These are phyloP conservation scores for Calocybe indica DNA, from an alignment of 768 basidiomycete species.

Conservation along the genomic window DNA sequence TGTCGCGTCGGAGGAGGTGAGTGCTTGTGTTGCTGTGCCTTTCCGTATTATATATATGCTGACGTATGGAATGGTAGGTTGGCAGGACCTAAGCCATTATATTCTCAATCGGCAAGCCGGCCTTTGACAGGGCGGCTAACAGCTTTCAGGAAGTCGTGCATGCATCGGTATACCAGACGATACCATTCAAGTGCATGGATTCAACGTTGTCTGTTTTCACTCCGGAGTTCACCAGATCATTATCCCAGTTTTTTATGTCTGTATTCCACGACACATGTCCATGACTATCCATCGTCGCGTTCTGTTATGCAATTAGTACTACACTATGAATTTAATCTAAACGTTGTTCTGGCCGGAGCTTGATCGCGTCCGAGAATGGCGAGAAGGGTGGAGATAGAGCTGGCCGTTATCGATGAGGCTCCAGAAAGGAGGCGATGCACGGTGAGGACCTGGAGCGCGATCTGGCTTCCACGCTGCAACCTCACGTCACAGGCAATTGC, in stretches of 20 bases:
- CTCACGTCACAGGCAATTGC: too few relatives aligned
- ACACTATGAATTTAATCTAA: conserved; percentile 8
- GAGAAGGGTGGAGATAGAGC: too few relatives aligned
- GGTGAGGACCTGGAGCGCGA: too few relatives aligned
- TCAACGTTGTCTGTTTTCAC: conserved; percentile 3
- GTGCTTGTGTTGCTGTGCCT: conserved; percentile 17
- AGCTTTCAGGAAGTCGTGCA: too few relatives aligned
- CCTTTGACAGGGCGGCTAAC: conserved; percentile 16
- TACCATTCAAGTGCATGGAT: too few relatives aligned
- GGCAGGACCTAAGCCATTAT: conserved; percentile 77
- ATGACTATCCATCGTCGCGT: conserved; percentile 15
- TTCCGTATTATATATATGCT: conserved; percentile 7
- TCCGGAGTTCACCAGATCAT: neutral
- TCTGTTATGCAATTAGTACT: conserved; percentile 14
- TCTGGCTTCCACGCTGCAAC: too few relatives aligned
- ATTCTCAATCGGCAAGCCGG: conserved; percentile 74
- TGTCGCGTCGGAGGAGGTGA: conserved; percentile 83
- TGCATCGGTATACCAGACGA: too few relatives aligned
- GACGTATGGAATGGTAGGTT: conserved; percentile 37
- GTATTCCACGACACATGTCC: conserved; percentile 14
- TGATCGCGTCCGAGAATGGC: too few relatives aligned
- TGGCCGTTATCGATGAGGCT: too few relatives aligned
- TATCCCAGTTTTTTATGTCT: conserved; percentile 10
- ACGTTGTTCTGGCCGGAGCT: too few relatives aligned
- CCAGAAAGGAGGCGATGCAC: too few relatives aligned